A percentile compares a stretch with the other conserved stretches of the same genome.
Evolutionary conservation across 805 yeast genomes (phyloP).

Genomic region (Saccharomycodes ludwigii): DNA sequence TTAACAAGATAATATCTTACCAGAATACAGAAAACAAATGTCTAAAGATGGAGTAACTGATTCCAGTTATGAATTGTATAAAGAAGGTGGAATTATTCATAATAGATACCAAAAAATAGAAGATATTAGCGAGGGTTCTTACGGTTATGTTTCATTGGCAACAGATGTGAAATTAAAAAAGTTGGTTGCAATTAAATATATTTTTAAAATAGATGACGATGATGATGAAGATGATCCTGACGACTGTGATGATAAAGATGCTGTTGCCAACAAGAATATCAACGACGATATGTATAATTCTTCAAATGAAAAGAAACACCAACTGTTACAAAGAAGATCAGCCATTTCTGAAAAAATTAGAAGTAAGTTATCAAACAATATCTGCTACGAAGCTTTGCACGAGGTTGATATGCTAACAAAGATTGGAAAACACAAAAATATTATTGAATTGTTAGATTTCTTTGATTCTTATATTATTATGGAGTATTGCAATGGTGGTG

Average conservation of each 20-base stretch:
- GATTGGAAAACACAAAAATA: conserved; percentile 44
- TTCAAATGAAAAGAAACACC: conserved; percentile 17
- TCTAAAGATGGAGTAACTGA: too few relatives aligned
- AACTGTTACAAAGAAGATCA: conserved; percentile 19
- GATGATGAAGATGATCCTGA: conserved; percentile 21
- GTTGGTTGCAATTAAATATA: conserved; percentile 77
- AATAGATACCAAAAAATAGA: conserved; percentile 55
- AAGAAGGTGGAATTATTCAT: conserved; percentile 40
- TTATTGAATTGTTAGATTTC: conserved; percentile 47
- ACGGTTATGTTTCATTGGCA: conserved; percentile 84
- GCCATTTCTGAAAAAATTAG: conserved; percentile 24
- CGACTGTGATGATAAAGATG: conserved; percentile 9
- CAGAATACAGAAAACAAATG: too few relatives aligned
- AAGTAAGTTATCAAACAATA: conserved; percentile 27
- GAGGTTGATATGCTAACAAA: conserved; percentile 56
- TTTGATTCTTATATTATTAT: conserved; percentile 61
- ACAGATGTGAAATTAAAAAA: conserved; percentile 42
- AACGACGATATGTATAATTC: conserved; percentile 7
- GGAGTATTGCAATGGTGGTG: conserved; percentile 84
- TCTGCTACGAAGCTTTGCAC: conserved; percentile 47
- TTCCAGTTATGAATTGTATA: conserved; percentile 27
- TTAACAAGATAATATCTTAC: too few relatives aligned
- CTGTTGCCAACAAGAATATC: conserved; percentile 11
- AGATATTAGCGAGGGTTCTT: conserved; percentile 83
- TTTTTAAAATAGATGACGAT: conserved; percentile 44